Percentiles rank a stretch among this genome's conserved stretches.
phyloP scores from a whole-genome alignment of 495 filamentous ascomycete genomes.

The Neurospora sp. region DNA sequence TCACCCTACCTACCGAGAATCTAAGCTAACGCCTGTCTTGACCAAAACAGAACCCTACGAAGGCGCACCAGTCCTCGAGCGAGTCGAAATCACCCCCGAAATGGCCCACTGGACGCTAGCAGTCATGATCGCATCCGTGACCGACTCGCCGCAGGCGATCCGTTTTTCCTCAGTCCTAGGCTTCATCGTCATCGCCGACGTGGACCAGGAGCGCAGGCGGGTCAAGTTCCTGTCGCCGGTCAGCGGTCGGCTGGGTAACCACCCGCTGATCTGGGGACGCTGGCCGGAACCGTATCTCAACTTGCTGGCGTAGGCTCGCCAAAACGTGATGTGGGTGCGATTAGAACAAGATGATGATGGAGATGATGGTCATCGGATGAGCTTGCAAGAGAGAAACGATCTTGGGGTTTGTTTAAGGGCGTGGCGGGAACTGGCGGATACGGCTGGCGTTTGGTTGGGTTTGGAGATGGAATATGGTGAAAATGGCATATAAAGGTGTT shows the following conservation, averaged over 20 bases:
- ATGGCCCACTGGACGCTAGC: slow-evolving; percentile 66
- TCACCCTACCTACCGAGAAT: neutral
- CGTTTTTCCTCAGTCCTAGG: slow-evolving; percentile 81
- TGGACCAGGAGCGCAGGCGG: slow-evolving; percentile 75
- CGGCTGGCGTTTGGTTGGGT: neutral
- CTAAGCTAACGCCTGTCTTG: slow-evolving; percentile 21
- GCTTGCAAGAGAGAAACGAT: neutral
- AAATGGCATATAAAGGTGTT: neutral
- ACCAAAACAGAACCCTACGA: slow-evolving; percentile 15
- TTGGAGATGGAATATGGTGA: neutral
- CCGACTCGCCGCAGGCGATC: slow-evolving; percentile 58
- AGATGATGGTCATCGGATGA: neutral
- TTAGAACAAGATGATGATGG: neutral
- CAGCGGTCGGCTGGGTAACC: slow-evolving; percentile 63
- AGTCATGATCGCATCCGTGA: slow-evolving; percentile 59
- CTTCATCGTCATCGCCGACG: slow-evolving; percentile 82
- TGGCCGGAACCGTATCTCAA: slow-evolving; percentile 46
- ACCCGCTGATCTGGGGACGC: slow-evolving; percentile 58
- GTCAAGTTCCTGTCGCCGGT: slow-evolving; percentile 74
- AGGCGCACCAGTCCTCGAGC: slow-evolving; percentile 43
- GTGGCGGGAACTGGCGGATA: neutral
- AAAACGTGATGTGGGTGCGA: neutral
- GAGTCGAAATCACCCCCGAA: slow-evolving; percentile 43
- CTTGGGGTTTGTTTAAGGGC: neutral
- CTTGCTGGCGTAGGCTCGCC: slow-evolving; percentile 26